Evolutionary conservation across 2,329 filamentous ascomycete species (phyloP).

Genomic region (Mycosphaerella sp.): DNA sequence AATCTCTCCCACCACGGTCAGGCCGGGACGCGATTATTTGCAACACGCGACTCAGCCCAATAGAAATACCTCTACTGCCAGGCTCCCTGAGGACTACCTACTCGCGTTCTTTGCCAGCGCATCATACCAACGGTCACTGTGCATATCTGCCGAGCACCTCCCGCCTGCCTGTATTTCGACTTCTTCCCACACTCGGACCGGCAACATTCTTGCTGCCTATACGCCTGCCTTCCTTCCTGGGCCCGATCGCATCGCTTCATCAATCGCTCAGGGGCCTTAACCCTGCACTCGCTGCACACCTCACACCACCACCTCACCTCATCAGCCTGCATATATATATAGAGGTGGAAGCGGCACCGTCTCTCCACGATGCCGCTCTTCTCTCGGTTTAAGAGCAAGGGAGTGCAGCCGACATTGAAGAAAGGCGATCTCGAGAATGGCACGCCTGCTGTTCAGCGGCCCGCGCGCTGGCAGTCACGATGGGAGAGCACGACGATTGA

Average conservation of each 20-base stretch:
- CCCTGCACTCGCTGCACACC: neutral
- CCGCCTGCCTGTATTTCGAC: neutral
- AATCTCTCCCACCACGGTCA: too few species aligned
- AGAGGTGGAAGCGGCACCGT: neutral
- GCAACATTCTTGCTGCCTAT: neutral
- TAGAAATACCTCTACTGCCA: too few species aligned
- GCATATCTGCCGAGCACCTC: neutral
- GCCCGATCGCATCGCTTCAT: neutral
- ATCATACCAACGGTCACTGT: neutral
- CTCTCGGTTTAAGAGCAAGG: constrained; percentile 66
- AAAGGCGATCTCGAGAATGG: constrained; percentile 18
- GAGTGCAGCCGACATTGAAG: constrained; percentile 56
- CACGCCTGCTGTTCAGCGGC: constrained; percentile 56
- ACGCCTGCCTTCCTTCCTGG: neutral
- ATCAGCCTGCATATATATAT: neutral
- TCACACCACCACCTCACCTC: too few species aligned
- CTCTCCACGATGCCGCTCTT: constrained; percentile 49
- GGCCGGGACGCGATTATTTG: neutral
- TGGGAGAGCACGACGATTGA: constrained; percentile 77
- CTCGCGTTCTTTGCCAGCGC: neutral
- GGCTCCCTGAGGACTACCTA: too few species aligned
- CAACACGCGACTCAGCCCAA: neutral
- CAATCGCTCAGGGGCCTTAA: neutral
- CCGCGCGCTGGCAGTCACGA: constrained; percentile 68
- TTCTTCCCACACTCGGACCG: neutral